Conservation (phyloP, 176 grass and related monocot species). For the Musa beccarii region DNA sequence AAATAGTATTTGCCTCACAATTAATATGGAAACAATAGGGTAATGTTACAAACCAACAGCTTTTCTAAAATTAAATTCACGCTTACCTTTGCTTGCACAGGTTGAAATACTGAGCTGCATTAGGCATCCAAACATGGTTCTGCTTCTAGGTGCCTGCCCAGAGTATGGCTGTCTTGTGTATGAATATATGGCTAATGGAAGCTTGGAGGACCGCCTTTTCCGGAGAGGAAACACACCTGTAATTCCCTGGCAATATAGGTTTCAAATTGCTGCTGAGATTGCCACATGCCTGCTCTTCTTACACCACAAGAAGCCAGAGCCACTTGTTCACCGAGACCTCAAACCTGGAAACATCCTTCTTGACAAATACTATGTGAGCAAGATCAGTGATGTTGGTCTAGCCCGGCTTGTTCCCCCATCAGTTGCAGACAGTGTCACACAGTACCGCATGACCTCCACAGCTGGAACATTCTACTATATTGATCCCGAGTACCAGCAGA, state of each 20-base stretch:
- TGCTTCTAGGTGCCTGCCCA: conserved; percentile 67
- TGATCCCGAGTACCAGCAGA: not conserved
- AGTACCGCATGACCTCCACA: conserved; percentile 60
- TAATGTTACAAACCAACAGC: not conserved
- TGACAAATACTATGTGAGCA: conserved; percentile 35
- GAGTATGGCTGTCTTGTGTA: conserved; percentile 83
- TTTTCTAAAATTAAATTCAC: not conserved
- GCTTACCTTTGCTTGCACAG: conserved; percentile 22
- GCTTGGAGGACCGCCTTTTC: conserved; percentile 66
- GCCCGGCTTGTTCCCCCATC: conserved; percentile 60
- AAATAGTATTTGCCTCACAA: no score
- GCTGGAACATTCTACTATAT: conserved; percentile 30
- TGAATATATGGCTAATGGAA: conserved; percentile 80
- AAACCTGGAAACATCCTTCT: conserved; percentile 90
- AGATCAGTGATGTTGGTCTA: conserved; percentile 78
- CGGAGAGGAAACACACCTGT: conserved; percentile 48
- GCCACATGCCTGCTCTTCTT: conserved; percentile 62
- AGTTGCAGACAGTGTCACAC: conserved; percentile 26
- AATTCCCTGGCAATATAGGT: conserved; percentile 58
- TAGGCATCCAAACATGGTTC: conserved; percentile 82
- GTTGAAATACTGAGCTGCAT: conserved; percentile 71
- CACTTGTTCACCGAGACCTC: conserved; percentile 78
- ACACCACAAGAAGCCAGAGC: conserved; percentile 70
- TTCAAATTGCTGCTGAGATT: conserved; percentile 68
- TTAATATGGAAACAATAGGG: no score